Evolutionary conservation across 2,329 filamentous ascomycete genomes (phyloP).

Genomic region (Ceratocystis variospora): DNA sequence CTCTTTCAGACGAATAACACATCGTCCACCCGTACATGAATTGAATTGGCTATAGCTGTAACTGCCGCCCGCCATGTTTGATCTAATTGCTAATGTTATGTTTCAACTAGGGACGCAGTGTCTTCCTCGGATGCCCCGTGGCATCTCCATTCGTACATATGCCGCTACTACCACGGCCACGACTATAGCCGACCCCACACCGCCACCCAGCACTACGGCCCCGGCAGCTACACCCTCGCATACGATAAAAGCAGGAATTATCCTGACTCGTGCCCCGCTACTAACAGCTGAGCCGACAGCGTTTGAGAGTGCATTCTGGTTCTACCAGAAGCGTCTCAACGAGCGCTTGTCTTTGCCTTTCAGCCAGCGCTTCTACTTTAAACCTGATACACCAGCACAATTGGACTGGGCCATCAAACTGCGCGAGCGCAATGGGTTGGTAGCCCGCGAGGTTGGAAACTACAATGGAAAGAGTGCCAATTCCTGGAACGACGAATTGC

Average conservation of each 20-base stretch:
- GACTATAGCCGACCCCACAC: constrained; percentile 19
- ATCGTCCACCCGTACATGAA: neutral
- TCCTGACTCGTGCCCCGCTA: constrained; percentile 77
- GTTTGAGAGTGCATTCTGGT: constrained; percentile 87
- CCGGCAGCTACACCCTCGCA: constrained; percentile 27
- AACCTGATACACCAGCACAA: constrained; percentile 69
- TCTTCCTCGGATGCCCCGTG: constrained; percentile 6
- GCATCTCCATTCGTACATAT: constrained; percentile 22
- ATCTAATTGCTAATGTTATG: neutral
- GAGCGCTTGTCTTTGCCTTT: constrained; percentile 83
- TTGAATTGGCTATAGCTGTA: neutral
- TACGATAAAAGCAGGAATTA: constrained; percentile 50
- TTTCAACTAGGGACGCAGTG: constrained; percentile 10
- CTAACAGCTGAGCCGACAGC: constrained; percentile 70
- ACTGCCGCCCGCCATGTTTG: neutral
- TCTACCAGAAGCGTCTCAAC: constrained; percentile 94
- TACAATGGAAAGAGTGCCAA: constrained; percentile 58
- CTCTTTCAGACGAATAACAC: neutral
- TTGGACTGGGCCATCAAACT: constrained; percentile 85
- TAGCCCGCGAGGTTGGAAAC: constrained; percentile 70
- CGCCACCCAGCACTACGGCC: constrained; percentile 20
- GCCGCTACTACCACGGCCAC: constrained; percentile 23
- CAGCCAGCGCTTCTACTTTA: constrained; percentile 86
- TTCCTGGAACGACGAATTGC: constrained; percentile 84
- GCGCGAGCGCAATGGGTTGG: constrained; percentile 54